Percentiles rank a stretch among this genome's conserved stretches.
Evolutionary conservation across 108 stramenopile genomes (phyloP).

Genomic region (Fragilaria crotonensis): DNA sequence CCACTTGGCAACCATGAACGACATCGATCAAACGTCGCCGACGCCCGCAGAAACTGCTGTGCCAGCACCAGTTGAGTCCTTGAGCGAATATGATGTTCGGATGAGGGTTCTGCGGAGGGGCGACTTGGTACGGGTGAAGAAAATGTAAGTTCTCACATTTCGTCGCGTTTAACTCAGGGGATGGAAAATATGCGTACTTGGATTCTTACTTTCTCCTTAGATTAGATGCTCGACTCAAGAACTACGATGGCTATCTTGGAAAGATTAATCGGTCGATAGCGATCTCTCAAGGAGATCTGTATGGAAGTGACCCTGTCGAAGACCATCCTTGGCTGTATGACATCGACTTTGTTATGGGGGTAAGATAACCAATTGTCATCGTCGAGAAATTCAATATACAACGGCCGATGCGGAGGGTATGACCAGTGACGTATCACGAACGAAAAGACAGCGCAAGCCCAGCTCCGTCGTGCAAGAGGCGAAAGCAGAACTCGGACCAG

Average conservation of each 20-base stretch:
- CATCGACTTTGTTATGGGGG: slow-evolving; percentile 42
- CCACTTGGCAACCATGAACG: too few relatives aligned
- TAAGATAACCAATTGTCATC: slow-evolving; percentile 25
- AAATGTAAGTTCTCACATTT: slow-evolving; percentile 12
- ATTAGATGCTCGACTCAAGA: slow-evolving; percentile 4
- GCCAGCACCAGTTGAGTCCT: too few relatives aligned
- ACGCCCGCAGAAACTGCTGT: too few relatives aligned
- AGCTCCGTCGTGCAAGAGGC: slow-evolving; percentile 11
- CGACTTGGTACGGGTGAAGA: slow-evolving; percentile 15
- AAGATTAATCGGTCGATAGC: too few relatives aligned
- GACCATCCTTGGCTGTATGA: slow-evolving; percentile 2
- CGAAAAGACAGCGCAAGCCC: background rate
- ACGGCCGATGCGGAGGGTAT: slow-evolving; percentile 58
- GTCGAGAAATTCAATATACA: slow-evolving; percentile 44
- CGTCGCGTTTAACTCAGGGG: background rate
- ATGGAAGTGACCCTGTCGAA: background rate
- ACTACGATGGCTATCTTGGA: slow-evolving; percentile 7
- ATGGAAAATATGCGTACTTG: too few relatives aligned
- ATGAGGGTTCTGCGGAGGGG: slow-evolving; percentile 8
- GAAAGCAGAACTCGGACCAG: slow-evolving; percentile 31
- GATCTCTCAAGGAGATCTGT: too few relatives aligned
- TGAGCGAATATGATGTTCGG: too few relatives aligned
- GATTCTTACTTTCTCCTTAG: too few relatives aligned
- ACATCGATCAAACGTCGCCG: too few relatives aligned
- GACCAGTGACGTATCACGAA: slow-evolving; percentile 22